Base-by-base conservation (phyloP, 768 basidiomycete genomes). In the Kwoniella dejecticola region DNA sequence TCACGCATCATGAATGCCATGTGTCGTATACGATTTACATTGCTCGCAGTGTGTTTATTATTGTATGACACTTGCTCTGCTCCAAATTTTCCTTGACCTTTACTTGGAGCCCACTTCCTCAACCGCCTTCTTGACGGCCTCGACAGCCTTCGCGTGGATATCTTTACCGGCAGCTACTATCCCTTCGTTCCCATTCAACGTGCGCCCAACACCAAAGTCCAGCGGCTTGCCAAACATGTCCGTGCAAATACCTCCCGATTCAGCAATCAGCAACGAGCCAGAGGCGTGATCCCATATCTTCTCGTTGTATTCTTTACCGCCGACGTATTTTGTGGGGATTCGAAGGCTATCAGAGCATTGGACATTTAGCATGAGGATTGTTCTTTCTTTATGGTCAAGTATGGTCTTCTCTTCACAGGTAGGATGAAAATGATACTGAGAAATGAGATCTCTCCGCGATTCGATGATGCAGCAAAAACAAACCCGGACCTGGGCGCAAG, bases 251-350 rank as follows among this genome's bases (percentile, higher is more conserved):
- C 94, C 94, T 0, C 93, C 94, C 0, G 92, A 89, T 78, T 97
- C 95, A 65, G 86, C 84, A 13, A 98, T 85, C 5, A 99, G 83
- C 13, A 98, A 74, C 1, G 85, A 82, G 0, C 96, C 95, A 0
- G 90, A 85, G 0, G 95, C 92, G 74, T 97, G 96, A 71, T 97
- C 95, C 94, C 95, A 99, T n/a, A 98, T 94, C 81, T 97, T 97
- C 78, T 97, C 95, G 63, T 81, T 78, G 77, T 98, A 97, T 1
- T 87, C 89, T 3, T 84, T 79, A 5, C 79, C 79, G 8, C 79
- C 79, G 19, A 68, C 72, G 66, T 78, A 80, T 56, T 77, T 78
- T 3, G 79, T 80, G 6, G 79, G 79, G 26, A 80, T 79, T 45
- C 79, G 55, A 31, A 80, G 63, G 63, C 77, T 78, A 19, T 21